Base-by-base conservation (phyloP, 306 rosid species). In the Hippophae gyantsensis region DNA sequence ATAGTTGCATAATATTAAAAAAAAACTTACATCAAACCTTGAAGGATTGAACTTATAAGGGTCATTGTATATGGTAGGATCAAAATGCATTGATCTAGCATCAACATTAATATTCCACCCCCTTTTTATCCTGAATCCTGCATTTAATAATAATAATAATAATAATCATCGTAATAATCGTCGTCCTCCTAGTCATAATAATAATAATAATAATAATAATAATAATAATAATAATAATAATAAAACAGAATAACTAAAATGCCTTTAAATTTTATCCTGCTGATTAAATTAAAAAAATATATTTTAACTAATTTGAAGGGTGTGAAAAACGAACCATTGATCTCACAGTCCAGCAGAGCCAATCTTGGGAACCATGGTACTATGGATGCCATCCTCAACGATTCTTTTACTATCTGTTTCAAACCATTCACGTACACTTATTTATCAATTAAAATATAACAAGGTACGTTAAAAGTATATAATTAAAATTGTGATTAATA, bases 291-390 rank as follows among this genome's bases (percentile, higher is more conserved):
- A 7, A 45, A 1, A 7, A 6, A 0, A 5, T 45, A 45, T 7
- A 7, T 45, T 12, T 45, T 7, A 45, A 45, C 40, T 38, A 56
- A 38, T 8, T 7, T 8, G 43, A 18, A 8, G 6, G 8, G 9
- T 27, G 6, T 12, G 8, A 9, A 45, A 65, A 27, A 25, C 48
- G 27, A 58, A 76, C 99, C 95, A 67, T 88, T 76, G 51, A 92
- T 82, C 59, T 83, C 82, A 72, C 76, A 81, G 70, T 92, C 93
- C 18, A 81, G 64, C 2, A 85, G 87, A 52, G 79, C 84, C 66
- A 76, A 76, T 73, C 93, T 88, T 7, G 95, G 96, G 41, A 88
- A 73, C 96, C 94, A 88, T 46, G 94, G 95, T 8, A 92, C 95
- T n/a, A 92, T 63, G 0, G 95, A 85, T 42, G 95, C 95, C 85